phyloP scores from a whole-genome alignment of 2,329 filamentous ascomycete species.

The Botrytis aclada region DNA sequence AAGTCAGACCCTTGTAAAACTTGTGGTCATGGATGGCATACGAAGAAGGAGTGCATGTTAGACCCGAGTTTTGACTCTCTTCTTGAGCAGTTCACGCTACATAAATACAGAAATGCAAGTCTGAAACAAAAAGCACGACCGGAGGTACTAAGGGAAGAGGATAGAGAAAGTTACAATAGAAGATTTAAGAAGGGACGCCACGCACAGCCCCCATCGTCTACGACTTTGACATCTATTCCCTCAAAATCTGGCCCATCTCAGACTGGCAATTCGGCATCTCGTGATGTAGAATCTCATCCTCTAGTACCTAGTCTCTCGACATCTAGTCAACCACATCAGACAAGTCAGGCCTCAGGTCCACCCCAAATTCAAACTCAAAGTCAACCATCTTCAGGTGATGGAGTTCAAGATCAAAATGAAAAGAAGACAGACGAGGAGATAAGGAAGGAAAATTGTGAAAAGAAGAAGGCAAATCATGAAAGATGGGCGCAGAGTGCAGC shows the following conservation, averaged over 20 bases:
- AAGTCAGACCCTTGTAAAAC: not conserved
- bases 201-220: too few relatives aligned
- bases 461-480: too few relatives aligned
- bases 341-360: not conserved
- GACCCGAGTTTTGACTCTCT: not conserved
- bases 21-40: slow-evolving; percentile 3
- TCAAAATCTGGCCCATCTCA: not conserved
- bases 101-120: not conserved
- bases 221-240: not conserved
- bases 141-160: not conserved
- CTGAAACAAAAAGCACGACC: not conserved
- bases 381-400: not conserved
- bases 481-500: too few relatives aligned
- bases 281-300: not conserved
- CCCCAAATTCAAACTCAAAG: not conserved
- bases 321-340: not conserved
- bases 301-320: not conserved
- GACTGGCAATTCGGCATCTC: not conserved
- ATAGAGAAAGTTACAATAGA: not conserved
- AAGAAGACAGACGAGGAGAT: not conserved
- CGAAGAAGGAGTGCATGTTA: not conserved
- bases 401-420: too few relatives aligned
- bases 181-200: not conserved
- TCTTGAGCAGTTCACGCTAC: not conserved
- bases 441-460: not conserved